A percentile compares a stretch with the other conserved stretches of the same genome.
Conservation (phyloP, 2,329 filamentous ascomycete genomes). For the Fusarium lyarnte region DNA sequence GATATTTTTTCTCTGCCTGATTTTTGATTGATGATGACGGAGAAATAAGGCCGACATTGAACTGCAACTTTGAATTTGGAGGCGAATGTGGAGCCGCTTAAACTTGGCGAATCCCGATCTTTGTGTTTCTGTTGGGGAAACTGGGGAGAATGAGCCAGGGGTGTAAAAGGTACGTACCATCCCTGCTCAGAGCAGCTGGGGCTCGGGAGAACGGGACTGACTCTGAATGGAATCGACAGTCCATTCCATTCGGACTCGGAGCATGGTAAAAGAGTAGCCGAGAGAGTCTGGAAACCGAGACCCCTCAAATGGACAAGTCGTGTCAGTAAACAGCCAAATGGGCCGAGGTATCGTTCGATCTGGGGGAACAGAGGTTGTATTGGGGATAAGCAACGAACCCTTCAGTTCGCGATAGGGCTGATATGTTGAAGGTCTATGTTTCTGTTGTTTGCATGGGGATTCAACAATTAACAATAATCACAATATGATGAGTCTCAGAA, state of each 20-base stretch:
- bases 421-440: slow-evolving; percentile 6
- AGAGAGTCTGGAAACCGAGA: slow-evolving; percentile 4
- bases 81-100: slow-evolving; percentile 9
- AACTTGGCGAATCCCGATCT: slow-evolving; percentile 41
- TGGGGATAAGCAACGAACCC: neutral
- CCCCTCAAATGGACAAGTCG: slow-evolving; percentile 4
- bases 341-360: slow-evolving; percentile 40
- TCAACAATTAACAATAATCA: slow-evolving; percentile 15
- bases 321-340: slow-evolving; percentile 31
- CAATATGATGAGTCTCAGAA: neutral
- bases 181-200: neutral
- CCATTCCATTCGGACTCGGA: neutral
- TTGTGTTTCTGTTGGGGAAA: slow-evolving; percentile 44
- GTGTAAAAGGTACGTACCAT: slow-evolving; percentile 19
- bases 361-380: slow-evolving; percentile 6
- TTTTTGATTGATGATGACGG: neutral
- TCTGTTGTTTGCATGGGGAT: slow-evolving; percentile 3
- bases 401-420: slow-evolving; percentile 32
- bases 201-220: slow-evolving; percentile 31
- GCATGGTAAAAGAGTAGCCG: neutral
- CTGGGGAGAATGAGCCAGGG: slow-evolving; percentile 35
- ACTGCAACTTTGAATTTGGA: neutral
- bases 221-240: slow-evolving; percentile 3
- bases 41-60: slow-evolving; percentile 2
- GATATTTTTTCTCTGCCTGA: slow-evolving; percentile 6